A percentile compares a stretch with the other conserved stretches of the same genome.
Evolutionary conservation across 352 stramenopile genomes (phyloP).

Genomic region (Globisporangium cystogenes): DNA sequence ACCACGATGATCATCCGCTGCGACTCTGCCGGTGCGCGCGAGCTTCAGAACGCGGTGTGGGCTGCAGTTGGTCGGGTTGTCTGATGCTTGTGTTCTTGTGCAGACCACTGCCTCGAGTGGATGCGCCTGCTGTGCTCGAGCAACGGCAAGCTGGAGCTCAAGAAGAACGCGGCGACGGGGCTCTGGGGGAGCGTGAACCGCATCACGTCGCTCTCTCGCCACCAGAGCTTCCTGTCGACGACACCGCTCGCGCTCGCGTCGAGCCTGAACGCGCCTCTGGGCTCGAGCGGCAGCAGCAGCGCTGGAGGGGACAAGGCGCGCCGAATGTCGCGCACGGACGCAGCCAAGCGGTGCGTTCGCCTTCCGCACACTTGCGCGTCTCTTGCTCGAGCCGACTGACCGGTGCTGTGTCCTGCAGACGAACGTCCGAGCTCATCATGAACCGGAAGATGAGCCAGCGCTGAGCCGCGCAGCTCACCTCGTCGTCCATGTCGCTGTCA

Average conservation of each 20-base stretch:
- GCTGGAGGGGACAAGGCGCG: constrained; percentile 43
- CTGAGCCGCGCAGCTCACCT: constrained; percentile 14
- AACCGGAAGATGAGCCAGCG: constrained; percentile 62
- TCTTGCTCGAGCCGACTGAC: neutral
- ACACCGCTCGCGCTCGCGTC: constrained; percentile 36
- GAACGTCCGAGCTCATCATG: constrained; percentile 84
- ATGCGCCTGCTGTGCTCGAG: constrained; percentile 81
- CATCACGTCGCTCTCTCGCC: constrained; percentile 74
- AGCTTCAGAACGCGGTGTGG: neutral
- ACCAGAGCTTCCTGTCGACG: constrained; percentile 80
- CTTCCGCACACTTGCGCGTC: neutral
- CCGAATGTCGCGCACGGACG: constrained; percentile 68
- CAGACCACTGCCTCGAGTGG: constrained; percentile 87
- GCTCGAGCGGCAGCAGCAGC: constrained; percentile 7
- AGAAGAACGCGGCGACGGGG: constrained; percentile 83
- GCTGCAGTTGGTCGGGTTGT: neutral
- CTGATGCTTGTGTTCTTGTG: constrained; percentile 1
- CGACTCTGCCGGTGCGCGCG: constrained; percentile 62
- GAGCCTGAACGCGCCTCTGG: constrained; percentile 18
- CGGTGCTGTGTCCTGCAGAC: constrained; percentile 23
- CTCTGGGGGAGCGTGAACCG: constrained; percentile 85
- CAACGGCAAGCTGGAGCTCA: constrained; percentile 85
- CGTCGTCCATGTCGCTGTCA: neutral
- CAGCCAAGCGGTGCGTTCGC: constrained; percentile 62
- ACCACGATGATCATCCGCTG: constrained; percentile 63